Evolutionary conservation across 148 eudicot species (phyloP), one percentile per base, ranked within the genome.

Genomic region (Dysphania ambrosioides): DNA sequence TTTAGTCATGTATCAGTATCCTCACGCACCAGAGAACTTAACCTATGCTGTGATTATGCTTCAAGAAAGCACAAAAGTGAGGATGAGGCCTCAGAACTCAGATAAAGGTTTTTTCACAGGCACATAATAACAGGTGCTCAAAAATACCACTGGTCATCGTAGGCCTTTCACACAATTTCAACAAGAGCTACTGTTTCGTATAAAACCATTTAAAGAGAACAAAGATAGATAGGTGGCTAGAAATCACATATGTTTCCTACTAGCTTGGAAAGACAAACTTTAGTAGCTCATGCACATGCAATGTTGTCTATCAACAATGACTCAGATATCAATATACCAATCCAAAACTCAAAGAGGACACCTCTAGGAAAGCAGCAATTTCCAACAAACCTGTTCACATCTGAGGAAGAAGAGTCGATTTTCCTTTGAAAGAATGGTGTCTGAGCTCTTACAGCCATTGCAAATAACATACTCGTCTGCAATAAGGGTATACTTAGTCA

Each of bases 391-490:
- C 99, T 95, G 95, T 81, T 95, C 94, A 76, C 99, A 95, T 86
- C 99, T 80, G 77, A 92, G 94, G 72, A 95, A 95, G 84, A 90
- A 86, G 71, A 95, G 92, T 64, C 97, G 87, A 63, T 94, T 91
- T 79, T 94, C 96, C 81, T 94, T 94, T 0, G 96, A 86, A 59
- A 95, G 90, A 78, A 95, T 89, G 30, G 99, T 95, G 82, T 95
- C 99, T 29, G 98, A 90, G 78, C 98, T 92, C 78, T 95, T 95
- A 81, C 98, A 92, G 32, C 98, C 98, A 86, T 90, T 90, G 85
- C 98, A 95, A 69, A 95, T 92, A 72, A 95, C 97, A 80, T 95
- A 95, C 71, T 92, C 98, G 87, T 95, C 97, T 95, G 30, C 62
- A 26, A 41, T 19, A 27, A 34, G 1, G 44, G 7, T 34, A 34